Percentiles rank a stretch among this genome's conserved stretches.
Evolutionary conservation across 208 protist genomes (phyloP).

Genomic region (Crithidia bombi): DNA sequence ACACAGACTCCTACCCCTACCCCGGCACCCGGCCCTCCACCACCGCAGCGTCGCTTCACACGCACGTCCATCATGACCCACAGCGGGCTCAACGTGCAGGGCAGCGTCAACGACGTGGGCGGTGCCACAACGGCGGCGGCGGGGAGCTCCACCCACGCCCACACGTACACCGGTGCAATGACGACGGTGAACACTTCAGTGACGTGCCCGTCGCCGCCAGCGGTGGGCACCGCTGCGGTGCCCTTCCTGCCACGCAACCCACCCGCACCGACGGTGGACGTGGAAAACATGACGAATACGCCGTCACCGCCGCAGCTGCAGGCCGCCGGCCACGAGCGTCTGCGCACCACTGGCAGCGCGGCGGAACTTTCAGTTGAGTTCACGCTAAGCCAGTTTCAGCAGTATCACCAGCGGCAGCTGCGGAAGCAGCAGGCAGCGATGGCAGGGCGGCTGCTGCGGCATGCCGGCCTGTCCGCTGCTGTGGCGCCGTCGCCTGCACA

Average conservation of each 20-base stretch:
- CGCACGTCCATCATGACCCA: conserved; percentile 15
- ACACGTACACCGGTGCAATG: not conserved
- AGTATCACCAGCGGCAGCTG: conserved; percentile 19
- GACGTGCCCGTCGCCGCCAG: not conserved
- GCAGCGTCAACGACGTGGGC: not conserved
- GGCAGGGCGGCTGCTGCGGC: not conserved
- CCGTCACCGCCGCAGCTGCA: conserved; percentile 1
- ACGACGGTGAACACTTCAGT: not conserved
- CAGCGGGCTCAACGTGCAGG: conserved; percentile 9
- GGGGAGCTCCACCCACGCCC: not conserved
- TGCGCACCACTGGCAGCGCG: not conserved
- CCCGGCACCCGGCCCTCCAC: no score
- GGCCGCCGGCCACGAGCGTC: no score
- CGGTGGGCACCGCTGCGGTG: not conserved
- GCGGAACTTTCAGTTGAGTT: not conserved
- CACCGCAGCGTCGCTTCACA: conserved; percentile 8
- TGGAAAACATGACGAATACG: not conserved
- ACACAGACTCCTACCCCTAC: not conserved
- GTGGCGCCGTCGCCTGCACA: no score
- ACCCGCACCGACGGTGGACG: not conserved
- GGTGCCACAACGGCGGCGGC: not conserved
- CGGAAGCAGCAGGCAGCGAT: not conserved
- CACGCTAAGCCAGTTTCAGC: conserved; percentile 6
- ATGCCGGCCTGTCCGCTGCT: not conserved
- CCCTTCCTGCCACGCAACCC: not conserved